Conservation (phyloP, 2,329 filamentous ascomycete genomes). For the Colletotrichum noveboracense region DNA sequence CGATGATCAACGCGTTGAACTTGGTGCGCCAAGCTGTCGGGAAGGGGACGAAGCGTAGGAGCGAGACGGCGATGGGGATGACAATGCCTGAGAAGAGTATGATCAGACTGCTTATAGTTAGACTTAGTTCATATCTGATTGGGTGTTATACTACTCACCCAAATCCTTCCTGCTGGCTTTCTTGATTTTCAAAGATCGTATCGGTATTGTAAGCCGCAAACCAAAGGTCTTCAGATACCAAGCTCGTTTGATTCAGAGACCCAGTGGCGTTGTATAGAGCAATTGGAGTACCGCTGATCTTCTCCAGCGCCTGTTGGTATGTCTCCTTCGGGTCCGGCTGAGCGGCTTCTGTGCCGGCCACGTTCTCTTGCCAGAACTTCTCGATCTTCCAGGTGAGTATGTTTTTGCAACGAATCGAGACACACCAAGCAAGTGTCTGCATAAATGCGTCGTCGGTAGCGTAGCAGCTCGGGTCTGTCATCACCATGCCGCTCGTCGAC, state of each 20-base stretch:
- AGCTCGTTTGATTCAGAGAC: conserved; percentile 36
- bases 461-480: conserved; percentile 24
- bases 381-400: conserved; percentile 19
- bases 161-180: neutral
- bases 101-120: conserved; percentile 23
- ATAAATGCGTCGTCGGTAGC: conserved; percentile 28
- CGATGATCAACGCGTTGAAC: conserved; percentile 32
- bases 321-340: conserved; percentile 17
- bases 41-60: conserved; percentile 33
- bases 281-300: neutral
- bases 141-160: conserved; percentile 46
- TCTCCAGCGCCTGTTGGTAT: conserved; percentile 18
- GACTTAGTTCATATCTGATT: neutral
- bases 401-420: conserved; percentile 26
- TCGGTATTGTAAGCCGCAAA: conserved; percentile 14
- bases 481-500: neutral
- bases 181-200: neutral
- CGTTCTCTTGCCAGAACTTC: conserved; percentile 23
- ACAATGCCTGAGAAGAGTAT: conserved; percentile 26
- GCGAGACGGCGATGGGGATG: conserved; percentile 32
- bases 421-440: conserved; percentile 28
- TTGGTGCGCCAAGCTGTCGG: conserved; percentile 6
- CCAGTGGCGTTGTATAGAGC: neutral
- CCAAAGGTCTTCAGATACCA: conserved; percentile 32
- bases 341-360: conserved; percentile 11